Evolutionary conservation across 164 flowering plant species (phyloP).

Genomic region (Malania oleifera): DNA sequence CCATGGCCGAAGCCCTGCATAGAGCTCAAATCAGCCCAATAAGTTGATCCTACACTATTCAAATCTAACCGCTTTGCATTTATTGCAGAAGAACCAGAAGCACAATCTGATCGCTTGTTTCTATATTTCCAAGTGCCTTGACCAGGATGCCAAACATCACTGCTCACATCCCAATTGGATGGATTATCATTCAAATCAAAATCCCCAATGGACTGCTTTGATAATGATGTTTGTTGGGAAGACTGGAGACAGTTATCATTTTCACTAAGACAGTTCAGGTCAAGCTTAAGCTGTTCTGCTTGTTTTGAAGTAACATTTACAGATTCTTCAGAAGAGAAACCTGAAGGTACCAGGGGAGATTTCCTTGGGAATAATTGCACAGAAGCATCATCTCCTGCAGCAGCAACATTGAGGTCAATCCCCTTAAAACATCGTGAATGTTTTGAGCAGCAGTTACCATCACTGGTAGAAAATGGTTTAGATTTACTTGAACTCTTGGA

Average conservation of each 20-base stretch:
- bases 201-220: conserved; percentile 6
- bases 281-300: conserved; percentile 17
- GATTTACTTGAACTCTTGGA: conserved; percentile 4
- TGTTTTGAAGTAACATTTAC: conserved; percentile 17
- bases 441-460: not conserved
- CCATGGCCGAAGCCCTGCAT: conserved; percentile 15
- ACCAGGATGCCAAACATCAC: conserved; percentile 8
- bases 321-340: conserved; percentile 12
- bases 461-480: conserved; percentile 11
- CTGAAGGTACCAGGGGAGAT: not conserved
- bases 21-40: conserved; percentile 19
- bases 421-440: conserved; percentile 8
- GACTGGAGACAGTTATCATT: conserved; percentile 11
- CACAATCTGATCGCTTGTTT: conserved; percentile 2
- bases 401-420: conserved; percentile 42
- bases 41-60: conserved; percentile 1
- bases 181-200: conserved; percentile 34
- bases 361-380: conserved; percentile 8
- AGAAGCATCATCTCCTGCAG: conserved; percentile 15
- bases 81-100: not conserved
- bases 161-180: conserved; percentile 8
- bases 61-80: not conserved
- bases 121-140: conserved; percentile 1
- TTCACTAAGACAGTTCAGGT: conserved; percentile 28
- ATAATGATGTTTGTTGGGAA: not conserved